Percentiles rank a stretch among this genome's conserved stretches.
Evolutionary conservation across 140 eudicot species (phyloP).

Genomic region (Ambrosia hybrid): DNA sequence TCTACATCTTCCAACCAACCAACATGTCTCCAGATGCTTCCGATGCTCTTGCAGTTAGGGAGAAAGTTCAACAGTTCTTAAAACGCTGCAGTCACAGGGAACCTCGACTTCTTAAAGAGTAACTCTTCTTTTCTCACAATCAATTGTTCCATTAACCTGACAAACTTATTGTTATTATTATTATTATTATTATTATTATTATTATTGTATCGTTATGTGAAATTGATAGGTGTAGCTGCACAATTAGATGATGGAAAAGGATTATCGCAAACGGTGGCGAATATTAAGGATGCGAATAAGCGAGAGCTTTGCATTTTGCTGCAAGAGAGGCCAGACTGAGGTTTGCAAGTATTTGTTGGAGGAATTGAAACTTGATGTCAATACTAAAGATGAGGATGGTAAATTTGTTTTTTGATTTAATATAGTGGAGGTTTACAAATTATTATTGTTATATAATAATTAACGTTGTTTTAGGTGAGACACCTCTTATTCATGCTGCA

Average conservation of each 20-base stretch:
- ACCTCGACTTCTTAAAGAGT: constrained; percentile 76
- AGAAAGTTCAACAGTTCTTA: constrained; percentile 68
- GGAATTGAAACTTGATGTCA: constrained; percentile 81
- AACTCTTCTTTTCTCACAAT: constrained; percentile 7
- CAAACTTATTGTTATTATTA: too few relatives aligned
- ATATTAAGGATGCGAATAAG: constrained; percentile 86
- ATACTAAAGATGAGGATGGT: constrained; percentile 86
- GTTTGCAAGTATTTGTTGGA: constrained; percentile 88
- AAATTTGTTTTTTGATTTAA: constrained; percentile 1
- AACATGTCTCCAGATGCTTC: constrained; percentile 73
- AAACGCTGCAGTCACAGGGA: constrained; percentile 84
- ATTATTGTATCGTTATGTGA: neutral
- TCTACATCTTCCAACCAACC: neutral
- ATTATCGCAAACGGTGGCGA: constrained; percentile 60
- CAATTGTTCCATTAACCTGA: neutral
- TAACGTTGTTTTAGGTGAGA: constrained; percentile 57
- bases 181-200: too few relatives aligned
- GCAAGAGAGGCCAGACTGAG: constrained; percentile 82
- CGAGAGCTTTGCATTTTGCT: constrained; percentile 92
- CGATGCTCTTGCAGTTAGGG: constrained; percentile 86
- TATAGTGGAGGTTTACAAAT: too few relatives aligned
- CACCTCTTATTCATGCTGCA: constrained; percentile 95
- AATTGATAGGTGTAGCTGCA: constrained; percentile 57
- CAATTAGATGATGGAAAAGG: constrained; percentile 93
- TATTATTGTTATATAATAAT: too few relatives aligned